Evolutionary conservation across 176 grass and related monocot species (phyloP).

Genomic region (Typha latifolia): DNA sequence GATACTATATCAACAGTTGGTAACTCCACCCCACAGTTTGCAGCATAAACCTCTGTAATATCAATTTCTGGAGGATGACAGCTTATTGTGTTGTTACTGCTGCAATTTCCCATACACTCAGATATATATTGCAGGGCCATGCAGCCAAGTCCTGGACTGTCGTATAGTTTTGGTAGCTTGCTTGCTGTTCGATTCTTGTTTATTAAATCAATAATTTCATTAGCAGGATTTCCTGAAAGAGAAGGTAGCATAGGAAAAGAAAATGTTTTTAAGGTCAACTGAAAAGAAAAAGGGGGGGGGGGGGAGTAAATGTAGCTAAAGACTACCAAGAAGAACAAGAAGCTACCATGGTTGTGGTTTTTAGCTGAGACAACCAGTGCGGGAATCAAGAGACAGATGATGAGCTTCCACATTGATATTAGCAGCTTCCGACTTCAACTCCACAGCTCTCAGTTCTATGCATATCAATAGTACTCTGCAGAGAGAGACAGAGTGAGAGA

Average conservation of each 20-base stretch:
- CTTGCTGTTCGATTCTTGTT: slow-evolving; percentile 56
- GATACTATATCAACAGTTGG: slow-evolving; percentile 64
- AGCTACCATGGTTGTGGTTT: not conserved
- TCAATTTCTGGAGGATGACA: slow-evolving; percentile 58
- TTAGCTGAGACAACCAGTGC: not conserved
- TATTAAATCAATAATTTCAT: slow-evolving; percentile 49
- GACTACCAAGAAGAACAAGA: not conserved
- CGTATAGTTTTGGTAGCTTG: slow-evolving; percentile 44
- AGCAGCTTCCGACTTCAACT: not conserved
- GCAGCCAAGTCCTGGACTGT: slow-evolving; percentile 67
- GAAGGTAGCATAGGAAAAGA: not conserved
- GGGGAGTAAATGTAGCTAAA: not conserved
- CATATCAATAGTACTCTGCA: too few species aligned
- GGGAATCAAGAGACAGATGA: slow-evolving; percentile 6
- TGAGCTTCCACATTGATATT: slow-evolving; percentile 7
- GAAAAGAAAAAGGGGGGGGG: not conserved
- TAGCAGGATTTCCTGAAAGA: slow-evolving; percentile 60
- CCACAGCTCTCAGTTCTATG: not conserved
- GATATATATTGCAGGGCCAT: slow-evolving; percentile 80
- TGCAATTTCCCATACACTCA: slow-evolving; percentile 51
- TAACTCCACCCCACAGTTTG: slow-evolving; percentile 88
- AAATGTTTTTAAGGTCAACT: too few species aligned
- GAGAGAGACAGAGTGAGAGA: not conserved
- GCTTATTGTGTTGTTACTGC: slow-evolving; percentile 22
- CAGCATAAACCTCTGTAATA: slow-evolving; percentile 86